Base-by-base conservation (phyloP, 2,329 filamentous ascomycete species). In the Coleophoma crateriformis region DNA sequence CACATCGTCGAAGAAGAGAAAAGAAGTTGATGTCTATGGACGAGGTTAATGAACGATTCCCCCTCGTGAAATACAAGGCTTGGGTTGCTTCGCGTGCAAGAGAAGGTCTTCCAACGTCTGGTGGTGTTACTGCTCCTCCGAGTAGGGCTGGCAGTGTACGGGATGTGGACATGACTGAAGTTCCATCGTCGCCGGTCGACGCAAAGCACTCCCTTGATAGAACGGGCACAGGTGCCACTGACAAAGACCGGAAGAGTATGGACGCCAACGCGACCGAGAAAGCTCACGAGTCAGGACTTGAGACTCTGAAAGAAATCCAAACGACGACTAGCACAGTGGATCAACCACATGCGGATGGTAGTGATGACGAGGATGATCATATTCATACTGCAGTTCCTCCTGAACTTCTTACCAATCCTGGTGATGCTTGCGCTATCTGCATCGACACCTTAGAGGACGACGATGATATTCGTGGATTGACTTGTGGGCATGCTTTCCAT, bases 21-120 rank as follows among this genome's bases (percentile, higher is more conserved):
- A 99, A 99, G 82, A 99, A 96, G 68, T 71, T 99, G 59, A 97
- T 99, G 94, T 88, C 88, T 2, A 96, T 97, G 84, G 94, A 99
- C 54, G 94, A 99, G 70, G 94, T 99, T 55, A 97, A 99, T 66
- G 90, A 95, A 59, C 89, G 95, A 60, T 99, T 99, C 62, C 92
- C 94, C 0, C 82, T 96, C 71, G 85, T 84, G 60, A 97, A 97
- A 70, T 99, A 99, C 79, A 97, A 99, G 74, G 82, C 79, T 47
- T 99, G 94, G 92, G 87, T 94, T 51, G 85, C 88, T 7, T 82
- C 82, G 49, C 85, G 92, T 51, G 90, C 90, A 50, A 82, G 85
- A 50, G 82, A 95, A 66, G 94, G 92, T 7, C 73, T 97, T 43
- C 85, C 92, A 3, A 87, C 90, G 10, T 81, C 82, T 48, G 94